A percentile compares a stretch with the other conserved stretches of the same genome.
phyloP scores from a whole-genome alignment of 257 asterid species.

The Coffea canephora region DNA sequence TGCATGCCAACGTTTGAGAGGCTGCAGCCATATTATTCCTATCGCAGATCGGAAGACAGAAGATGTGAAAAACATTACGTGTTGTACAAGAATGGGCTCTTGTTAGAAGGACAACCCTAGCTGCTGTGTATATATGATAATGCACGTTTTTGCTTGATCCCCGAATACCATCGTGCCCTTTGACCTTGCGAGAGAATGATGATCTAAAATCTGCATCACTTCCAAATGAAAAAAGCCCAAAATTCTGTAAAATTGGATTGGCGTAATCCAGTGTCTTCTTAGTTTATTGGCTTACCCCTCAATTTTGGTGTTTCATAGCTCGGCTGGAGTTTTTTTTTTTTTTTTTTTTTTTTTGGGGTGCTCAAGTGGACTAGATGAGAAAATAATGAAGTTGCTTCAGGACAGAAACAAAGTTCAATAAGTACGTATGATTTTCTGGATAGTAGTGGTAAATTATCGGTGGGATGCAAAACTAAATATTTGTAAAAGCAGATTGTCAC shows the following conservation, averaged over 20 bases:
- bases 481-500: no score
- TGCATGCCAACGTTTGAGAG: not conserved
- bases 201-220: not conserved
- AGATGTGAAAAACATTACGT: not conserved
- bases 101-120: not conserved
- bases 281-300: no score
- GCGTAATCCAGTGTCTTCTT: no score
- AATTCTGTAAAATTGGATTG: not conserved
- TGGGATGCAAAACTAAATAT: no score
- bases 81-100: slow-evolving; percentile 1
- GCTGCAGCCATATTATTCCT: not conserved
- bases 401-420: no score
- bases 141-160: no score
- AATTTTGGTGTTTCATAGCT: not conserved
- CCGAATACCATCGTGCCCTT: not conserved
- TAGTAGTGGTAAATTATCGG: no score
- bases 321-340: no score
- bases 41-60: not conserved
- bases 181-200: not conserved
- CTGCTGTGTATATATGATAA: not conserved
- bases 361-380: no score
- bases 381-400: no score
- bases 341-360: no score
- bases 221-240: not conserved
- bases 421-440: no score